phyloP scores from a whole-genome alignment of 768 basidiomycete species.

The Hirschioporus abietinus region DNA sequence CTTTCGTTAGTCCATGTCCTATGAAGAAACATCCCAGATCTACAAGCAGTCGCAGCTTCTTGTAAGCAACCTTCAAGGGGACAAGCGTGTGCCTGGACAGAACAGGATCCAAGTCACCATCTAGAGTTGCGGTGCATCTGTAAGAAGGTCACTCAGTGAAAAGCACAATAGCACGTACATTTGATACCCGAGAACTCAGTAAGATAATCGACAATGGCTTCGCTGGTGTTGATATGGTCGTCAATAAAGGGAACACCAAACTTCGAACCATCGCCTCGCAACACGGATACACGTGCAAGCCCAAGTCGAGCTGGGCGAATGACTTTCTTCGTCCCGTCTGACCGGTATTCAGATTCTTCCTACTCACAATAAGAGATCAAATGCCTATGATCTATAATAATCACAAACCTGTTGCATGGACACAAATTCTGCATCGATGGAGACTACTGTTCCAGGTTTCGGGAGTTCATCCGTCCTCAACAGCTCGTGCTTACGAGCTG shows the following conservation, averaged over 20 bases:
- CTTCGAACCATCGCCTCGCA: conserved; percentile 78
- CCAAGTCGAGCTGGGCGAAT: conserved; percentile 88
- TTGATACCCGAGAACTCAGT: conserved; percentile 96
- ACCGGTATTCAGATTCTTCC: conserved; percentile 94
- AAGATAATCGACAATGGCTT: conserved; percentile 91
- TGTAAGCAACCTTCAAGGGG: conserved; percentile 96
- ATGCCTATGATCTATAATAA: not conserved
- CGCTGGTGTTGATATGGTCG: conserved; percentile 96
- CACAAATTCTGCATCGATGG: conserved; percentile 98
- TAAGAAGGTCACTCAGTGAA: conserved; percentile 10
- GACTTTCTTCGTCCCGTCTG: conserved; percentile 91
- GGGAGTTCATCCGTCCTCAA: conserved; percentile 75
- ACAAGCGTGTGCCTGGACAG: conserved; percentile 85
- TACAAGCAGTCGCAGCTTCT: conserved; percentile 89
- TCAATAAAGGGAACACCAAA: conserved; percentile 93
- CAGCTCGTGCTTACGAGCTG: conserved; percentile 71
- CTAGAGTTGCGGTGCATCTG: conserved; percentile 33
- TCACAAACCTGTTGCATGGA: conserved; percentile 79
- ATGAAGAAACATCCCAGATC: conserved; percentile 96
- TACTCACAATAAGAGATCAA: conserved; percentile 22
- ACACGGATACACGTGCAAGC: conserved; percentile 89
- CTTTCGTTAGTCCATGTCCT: conserved; percentile 94
- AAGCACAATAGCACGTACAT: conserved; percentile 45
- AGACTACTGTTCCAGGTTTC: conserved; percentile 77
- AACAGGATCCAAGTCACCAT: conserved; percentile 86